A percentile compares a stretch with the other conserved stretches of the same genome.
Conservation (phyloP, 176 grass and related monocot genomes). For the Triticum turgidum region DNA sequence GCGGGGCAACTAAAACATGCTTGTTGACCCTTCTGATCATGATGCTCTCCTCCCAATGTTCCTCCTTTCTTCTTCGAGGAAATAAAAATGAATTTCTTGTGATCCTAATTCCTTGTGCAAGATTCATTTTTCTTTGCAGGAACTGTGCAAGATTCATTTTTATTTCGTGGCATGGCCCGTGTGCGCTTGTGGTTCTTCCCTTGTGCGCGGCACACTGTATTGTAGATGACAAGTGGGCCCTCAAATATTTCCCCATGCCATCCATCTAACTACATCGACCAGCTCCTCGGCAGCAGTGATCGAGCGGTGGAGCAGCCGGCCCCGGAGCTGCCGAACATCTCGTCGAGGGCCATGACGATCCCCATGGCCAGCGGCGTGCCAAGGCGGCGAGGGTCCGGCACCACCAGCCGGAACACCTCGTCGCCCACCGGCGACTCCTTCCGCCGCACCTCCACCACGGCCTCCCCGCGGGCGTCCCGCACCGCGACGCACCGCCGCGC, state of each 20-base stretch:
- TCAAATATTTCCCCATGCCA: neutral
- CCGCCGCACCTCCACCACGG: constrained; percentile 52
- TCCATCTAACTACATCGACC: constrained; percentile 26
- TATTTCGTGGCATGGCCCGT: neutral
- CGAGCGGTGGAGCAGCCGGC: neutral
- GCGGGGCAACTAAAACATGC: neutral
- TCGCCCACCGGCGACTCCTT: constrained; percentile 53
- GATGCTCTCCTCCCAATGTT: neutral
- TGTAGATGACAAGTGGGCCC: neutral
- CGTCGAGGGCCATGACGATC: constrained; percentile 73
- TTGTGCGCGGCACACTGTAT: neutral
- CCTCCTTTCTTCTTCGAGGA: neutral
- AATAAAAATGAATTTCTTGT: neutral
- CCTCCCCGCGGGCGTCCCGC: constrained; percentile 36
- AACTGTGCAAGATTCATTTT: neutral
- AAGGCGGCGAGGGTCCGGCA: constrained; percentile 8
- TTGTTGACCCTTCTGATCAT: neutral
- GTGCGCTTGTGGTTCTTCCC: neutral
- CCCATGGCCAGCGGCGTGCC: constrained; percentile 65
- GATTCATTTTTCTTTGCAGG: neutral
- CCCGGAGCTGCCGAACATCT: constrained; percentile 48
- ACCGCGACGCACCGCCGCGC: constrained; percentile 41
- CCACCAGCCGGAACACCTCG: constrained; percentile 68
- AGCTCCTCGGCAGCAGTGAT: constrained; percentile 36
- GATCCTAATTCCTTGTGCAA: neutral